These are phyloP conservation scores for Penicillium dipodomyicola DNA, from an alignment of 495 filamentous ascomycete genomes.

Conservation along the genomic window DNA sequence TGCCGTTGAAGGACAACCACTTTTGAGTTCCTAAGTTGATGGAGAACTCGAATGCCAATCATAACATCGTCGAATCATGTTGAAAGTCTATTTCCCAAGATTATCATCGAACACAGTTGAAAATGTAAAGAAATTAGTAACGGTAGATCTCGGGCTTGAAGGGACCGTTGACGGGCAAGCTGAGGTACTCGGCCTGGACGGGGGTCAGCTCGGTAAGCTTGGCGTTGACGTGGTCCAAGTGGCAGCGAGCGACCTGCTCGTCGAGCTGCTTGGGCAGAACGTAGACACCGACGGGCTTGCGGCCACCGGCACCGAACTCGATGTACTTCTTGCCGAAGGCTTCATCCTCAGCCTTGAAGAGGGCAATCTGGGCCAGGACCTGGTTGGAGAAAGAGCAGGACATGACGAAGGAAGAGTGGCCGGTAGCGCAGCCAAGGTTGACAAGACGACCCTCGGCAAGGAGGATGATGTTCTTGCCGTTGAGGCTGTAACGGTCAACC, in stretches of 20 bases:
- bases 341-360: slow-evolving; percentile 88
- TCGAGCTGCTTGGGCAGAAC: slow-evolving; percentile 98
- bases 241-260: slow-evolving; percentile 93
- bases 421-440: slow-evolving; percentile 97
- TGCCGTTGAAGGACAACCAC: slow-evolving; percentile 67
- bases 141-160: slow-evolving; percentile 84
- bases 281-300: slow-evolving; percentile 90
- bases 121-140: slow-evolving; percentile 44
- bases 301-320: slow-evolving; percentile 89
- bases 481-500: slow-evolving; percentile 97
- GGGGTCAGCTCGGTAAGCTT: slow-evolving; percentile 81
- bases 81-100: slow-evolving; percentile 52
- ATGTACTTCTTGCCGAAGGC: slow-evolving; percentile 89
- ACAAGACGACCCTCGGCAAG: slow-evolving; percentile 97
- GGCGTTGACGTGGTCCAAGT: slow-evolving; percentile 91
- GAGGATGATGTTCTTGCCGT: slow-evolving; percentile 94
- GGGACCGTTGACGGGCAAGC: slow-evolving; percentile 77
- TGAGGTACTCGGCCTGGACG: slow-evolving; percentile 92
- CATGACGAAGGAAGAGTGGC: slow-evolving; percentile 99
- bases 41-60: slow-evolving; percentile 50
- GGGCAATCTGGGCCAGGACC: slow-evolving; percentile 97
- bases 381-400: slow-evolving; percentile 99
- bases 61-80: slow-evolving; percentile 64
- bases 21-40: slow-evolving; percentile 53
- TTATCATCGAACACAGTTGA: slow-evolving; percentile 37